Evolutionary conservation across 2,329 filamentous ascomycete species (phyloP).

Genomic region (Alternaria sp.): DNA sequence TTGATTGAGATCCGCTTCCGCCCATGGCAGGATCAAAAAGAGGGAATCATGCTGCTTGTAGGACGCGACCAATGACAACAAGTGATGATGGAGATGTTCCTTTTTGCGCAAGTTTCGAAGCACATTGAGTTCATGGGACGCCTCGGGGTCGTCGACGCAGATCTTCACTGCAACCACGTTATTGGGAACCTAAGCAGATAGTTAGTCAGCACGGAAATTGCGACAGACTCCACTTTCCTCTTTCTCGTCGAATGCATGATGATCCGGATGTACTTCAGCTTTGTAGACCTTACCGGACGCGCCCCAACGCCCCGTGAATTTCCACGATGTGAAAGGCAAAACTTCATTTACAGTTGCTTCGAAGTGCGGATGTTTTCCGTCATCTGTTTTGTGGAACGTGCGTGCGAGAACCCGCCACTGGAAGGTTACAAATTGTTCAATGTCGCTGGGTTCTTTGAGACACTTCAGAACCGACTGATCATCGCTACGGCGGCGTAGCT

Average conservation of each 20-base stretch:
- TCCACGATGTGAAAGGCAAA: neutral
- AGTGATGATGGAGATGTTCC: neutral
- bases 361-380: neutral
- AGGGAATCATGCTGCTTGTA: slow-evolving; percentile 4
- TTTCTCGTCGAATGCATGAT: neutral
- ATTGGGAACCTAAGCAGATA: neutral
- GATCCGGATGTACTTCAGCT: neutral
- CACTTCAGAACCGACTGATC: neutral
- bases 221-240: neutral
- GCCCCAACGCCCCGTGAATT: neutral
- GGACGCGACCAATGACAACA: neutral
- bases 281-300: neutral
- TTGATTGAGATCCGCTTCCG: slow-evolving; percentile 13
- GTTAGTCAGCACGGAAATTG: neutral
- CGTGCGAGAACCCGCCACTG: neutral
- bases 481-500: neutral
- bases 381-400: neutral
- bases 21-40: slow-evolving; percentile 11
- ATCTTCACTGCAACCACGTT: neutral
- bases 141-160: neutral
- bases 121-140: neutral
- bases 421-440: neutral
- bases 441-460: neutral
- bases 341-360: neutral
- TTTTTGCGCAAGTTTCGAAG: neutral